Evolutionary conservation across 495 filamentous ascomycete species (phyloP).

Genomic region (Penicillium odoratum): DNA sequence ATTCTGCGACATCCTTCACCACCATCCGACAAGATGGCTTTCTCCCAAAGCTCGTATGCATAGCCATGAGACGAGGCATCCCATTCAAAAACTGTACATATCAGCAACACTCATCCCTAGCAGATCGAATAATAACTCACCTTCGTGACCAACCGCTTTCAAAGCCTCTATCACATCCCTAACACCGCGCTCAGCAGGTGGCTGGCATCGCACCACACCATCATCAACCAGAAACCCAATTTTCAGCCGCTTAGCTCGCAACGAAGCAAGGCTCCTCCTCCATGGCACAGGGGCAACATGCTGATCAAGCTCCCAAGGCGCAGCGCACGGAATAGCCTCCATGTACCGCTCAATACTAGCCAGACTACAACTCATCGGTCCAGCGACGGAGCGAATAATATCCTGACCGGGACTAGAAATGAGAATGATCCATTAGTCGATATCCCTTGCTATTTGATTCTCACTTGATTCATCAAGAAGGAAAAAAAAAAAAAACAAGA

Average conservation of each 20-base stretch:
- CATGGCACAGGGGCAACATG: conserved; percentile 45
- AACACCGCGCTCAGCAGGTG: conserved; percentile 49
- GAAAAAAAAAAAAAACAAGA: not conserved
- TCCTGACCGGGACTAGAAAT: conserved; percentile 28
- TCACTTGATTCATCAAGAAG: too few relatives aligned
- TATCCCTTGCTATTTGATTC: not conserved
- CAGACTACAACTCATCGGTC: conserved; percentile 29
- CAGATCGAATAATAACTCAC: conserved; percentile 23
- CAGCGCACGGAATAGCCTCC: conserved; percentile 28
- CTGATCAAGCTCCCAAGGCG: conserved; percentile 35
- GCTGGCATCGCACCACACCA: conserved; percentile 55
- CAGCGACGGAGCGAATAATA: conserved; percentile 34
- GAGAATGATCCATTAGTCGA: not conserved
- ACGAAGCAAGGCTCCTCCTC: conserved; percentile 33
- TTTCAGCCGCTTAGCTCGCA: conserved; percentile 35
- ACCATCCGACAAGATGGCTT: conserved; percentile 58
- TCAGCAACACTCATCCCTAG: not conserved
- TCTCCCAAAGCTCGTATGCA: conserved; percentile 46
- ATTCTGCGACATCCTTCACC: conserved; percentile 50
- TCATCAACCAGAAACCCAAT: conserved; percentile 56
- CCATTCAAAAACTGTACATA: conserved; percentile 45
- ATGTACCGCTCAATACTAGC: conserved; percentile 33
- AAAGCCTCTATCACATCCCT: conserved; percentile 43
- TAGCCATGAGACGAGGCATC: conserved; percentile 33
- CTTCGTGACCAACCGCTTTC: conserved; percentile 43